Evolutionary conservation across 768 basidiomycete genomes (phyloP), one percentile per base, ranked within the genome.

Genomic region (Suillus variegatus): DNA sequence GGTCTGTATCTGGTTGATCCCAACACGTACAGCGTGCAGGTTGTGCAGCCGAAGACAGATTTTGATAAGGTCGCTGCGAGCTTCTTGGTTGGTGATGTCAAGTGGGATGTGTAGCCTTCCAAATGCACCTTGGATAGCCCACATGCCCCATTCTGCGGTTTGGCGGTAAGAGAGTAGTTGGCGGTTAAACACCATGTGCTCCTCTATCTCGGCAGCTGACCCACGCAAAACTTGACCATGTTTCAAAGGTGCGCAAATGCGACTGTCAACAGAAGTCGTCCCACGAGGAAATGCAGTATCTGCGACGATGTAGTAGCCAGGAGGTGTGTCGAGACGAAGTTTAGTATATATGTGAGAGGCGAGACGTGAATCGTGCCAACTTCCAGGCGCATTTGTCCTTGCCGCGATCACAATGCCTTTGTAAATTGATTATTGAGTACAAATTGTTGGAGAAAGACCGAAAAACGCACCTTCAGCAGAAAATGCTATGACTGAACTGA

Each of bases 81-180:
- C 28, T 5, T 72, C 47, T 3, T 54, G 47, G 62, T 82, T 46
- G 47, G 76, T 68, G 35, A 82, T 78, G n/a, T 73, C 64, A 0
- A 85, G 68, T 6, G 80, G 84, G 2, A 86, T 49, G 3, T 76
- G 71, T 16, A 86, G 75, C 1, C 77, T 71, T 10, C 84, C 81
- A 75, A 84, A 86, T 1, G 81, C 79, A 2, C 81, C 81, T 66
- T 84, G 83, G 8, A 86, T 61, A 5, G 73, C 65, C 0, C 74
- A 73, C 76, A 81, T 85, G 0, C 84, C 84, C 85, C 83, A 86
- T 67, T 86, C 82, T 13, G 82, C 82, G 0, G 83, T 80, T 69
- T 86, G 84, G 1, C 78, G 68, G 65, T 73, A 84, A 4, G 81
- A 82, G 0, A 85, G 70, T 0, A 85, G 75, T 65, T 85, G 69